Conservation (phyloP, 345 rosid species). For the Citrus glauca region DNA sequence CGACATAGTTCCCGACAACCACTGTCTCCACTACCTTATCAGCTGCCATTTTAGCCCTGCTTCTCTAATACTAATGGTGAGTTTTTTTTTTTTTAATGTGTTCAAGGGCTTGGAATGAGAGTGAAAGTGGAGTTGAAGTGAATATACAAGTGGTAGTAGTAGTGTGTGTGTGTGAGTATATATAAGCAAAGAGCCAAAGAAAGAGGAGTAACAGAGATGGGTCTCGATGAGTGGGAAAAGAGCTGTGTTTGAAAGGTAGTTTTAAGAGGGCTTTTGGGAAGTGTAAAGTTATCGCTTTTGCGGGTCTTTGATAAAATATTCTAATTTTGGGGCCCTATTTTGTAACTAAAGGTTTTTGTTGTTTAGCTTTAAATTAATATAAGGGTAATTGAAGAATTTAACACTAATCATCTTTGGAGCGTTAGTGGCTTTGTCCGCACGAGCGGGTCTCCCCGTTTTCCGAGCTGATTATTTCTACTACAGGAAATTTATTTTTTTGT, state of each 20-base stretch:
- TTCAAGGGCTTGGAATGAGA: not conserved
- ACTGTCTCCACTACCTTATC: slow-evolving; percentile 91
- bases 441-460: slow-evolving; percentile 63
- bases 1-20: slow-evolving; percentile 84
- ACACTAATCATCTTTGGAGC: slow-evolving; percentile 22
- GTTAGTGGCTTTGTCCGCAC: slow-evolving; percentile 55
- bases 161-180: slow-evolving; percentile 1
- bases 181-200: slow-evolving; percentile 12
- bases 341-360: slow-evolving; percentile 19
- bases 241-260: not conserved
- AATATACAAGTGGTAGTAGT: slow-evolving; percentile 1
- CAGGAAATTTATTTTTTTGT: too few relatives aligned
- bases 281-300: not conserved
- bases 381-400: slow-evolving; percentile 2
- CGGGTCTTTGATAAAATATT: slow-evolving; percentile 18
- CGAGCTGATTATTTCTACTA: slow-evolving; percentile 32
- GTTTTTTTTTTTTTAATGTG: not conserved
- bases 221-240: slow-evolving; percentile 18
- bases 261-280: not conserved
- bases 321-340: slow-evolving; percentile 10
- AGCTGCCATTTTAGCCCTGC: slow-evolving; percentile 30
- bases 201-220: not conserved
- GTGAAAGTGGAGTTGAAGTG: slow-evolving; percentile 29
- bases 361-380: slow-evolving; percentile 14
- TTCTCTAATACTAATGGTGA: not conserved